Base-by-base conservation (phyloP, 805 yeast genomes). In the Candida bentonensis region DNA sequence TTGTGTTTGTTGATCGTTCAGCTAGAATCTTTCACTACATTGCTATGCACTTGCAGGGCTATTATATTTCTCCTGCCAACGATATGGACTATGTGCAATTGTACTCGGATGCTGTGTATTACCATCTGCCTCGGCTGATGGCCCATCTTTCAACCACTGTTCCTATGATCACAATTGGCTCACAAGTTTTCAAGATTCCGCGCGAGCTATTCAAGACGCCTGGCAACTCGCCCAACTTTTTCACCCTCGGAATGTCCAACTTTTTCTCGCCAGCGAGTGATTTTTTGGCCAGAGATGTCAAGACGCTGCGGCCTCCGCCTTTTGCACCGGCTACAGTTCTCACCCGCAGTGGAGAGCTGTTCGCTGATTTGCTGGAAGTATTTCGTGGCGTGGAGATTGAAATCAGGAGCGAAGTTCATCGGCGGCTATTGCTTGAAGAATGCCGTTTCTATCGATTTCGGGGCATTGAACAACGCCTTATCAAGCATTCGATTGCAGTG, bases 201-300 rank as follows among this genome's bases (percentile, higher is more conserved):
- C 70, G 72, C 47, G 65, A 64, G 15, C 50, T 85, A 11, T 63
- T 88, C 41, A 53, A 60, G 3, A 58, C 66, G 2, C 69, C 75
- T 2, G 95, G 95, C 0, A 86, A 88, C 56, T 58, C 64, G 40
- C 94, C 89, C 9, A 87, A 87, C 60, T 86, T 70, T 59, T 83
- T 87, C 62, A 71, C 81, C 9, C 64, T 85, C 28, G 72, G 82
- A 2, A 70, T 68, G 53, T 72, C 74, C 26, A 64, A 76, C 1
- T 57, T 78, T 20, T 65, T 75, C 47, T 57, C 65, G 2, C 79
- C 77, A 47, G 72, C 77, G 9, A 67, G 71, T 21, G 64, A 66
- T 17, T 51, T 66, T 9, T 61, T 61, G 44, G 45, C 49, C 25
- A 51, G 57, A 15, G 51, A 58, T 4, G 64, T 62, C 43, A 66